Evolutionary conservation across 768 basidiomycete species (phyloP), one percentile per base, ranked within the genome.

Genomic region (Rhodotorula kratochvilovae): DNA sequence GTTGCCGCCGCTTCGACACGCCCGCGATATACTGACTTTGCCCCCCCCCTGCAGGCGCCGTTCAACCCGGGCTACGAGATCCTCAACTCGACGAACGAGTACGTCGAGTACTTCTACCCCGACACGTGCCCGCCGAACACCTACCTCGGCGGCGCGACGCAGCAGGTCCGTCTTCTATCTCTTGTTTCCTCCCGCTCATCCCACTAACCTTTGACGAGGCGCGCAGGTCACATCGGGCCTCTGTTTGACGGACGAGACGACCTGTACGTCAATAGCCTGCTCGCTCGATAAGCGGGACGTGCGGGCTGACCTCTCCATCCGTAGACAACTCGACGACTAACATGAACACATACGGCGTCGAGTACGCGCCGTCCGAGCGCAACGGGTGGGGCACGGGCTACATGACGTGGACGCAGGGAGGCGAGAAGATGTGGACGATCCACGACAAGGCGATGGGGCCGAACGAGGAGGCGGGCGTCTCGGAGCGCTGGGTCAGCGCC

Each of bases 351-450:
- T 48, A 45, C 46, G 39, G 21, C 21, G 17, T 29, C 31, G 35
- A 39, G 31, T 23, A 16, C 11, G 11, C 7, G 19, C 56, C 74
- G 64, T 53, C 36, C 43, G 68, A 71, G 45, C 74, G 66, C 56
- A 66, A 69, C 33, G 69, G 69, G 35, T 61, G 67, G 58, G 43
- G 42, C 59, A 82, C 86, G 29, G 89, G 90, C 27, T 90, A 89
- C 76, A 86, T 96, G 60, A 88, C 89, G 7, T 97, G 94, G 93
- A 87, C 85, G 60, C 85, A 86, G 70, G 83, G 87, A 69, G 88
- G 86, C 10, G 73, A 83, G 53, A 80, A 85, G 76, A 85, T 88
- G 1, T 96, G 93, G 92, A 87, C 84, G 33, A 79, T 90, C 51
- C 86, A 85, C 21, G 81, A 89, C 1, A 83, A 81, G 3, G 82